Evolutionary conservation across 805 yeast species (phyloP).

Genomic region (Candida awuae): DNA sequence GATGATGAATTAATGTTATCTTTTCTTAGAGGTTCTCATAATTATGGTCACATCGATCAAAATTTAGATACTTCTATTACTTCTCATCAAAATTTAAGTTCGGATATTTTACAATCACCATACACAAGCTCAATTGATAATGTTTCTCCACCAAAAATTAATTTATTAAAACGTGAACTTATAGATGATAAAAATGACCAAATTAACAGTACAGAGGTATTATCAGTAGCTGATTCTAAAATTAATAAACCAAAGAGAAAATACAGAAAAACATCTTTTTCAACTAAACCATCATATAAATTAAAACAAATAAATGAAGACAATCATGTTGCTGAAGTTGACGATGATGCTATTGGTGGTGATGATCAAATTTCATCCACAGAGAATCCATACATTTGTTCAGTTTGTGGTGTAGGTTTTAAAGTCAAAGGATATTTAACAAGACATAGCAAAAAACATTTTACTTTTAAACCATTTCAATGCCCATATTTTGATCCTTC

Average conservation of each 20-base stretch:
- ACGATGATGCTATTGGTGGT: no score
- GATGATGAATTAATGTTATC: slow-evolving; percentile 13
- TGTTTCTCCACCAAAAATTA: not conserved
- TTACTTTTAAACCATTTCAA: slow-evolving; percentile 40
- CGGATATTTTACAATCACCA: no score
- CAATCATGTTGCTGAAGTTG: no score
- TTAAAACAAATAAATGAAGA: not conserved
- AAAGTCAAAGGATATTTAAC: slow-evolving; percentile 48
- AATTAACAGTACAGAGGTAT: not conserved
- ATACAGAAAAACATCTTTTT: not conserved
- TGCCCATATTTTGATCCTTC: slow-evolving; percentile 41
- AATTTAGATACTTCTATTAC: no score
- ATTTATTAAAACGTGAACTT: not conserved
- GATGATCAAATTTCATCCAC: no score
- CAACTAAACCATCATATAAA: slow-evolving; percentile 2
- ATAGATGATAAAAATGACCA: not conserved
- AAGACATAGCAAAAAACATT: slow-evolving; percentile 48
- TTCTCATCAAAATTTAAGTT: no score
- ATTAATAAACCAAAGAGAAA: not conserved
- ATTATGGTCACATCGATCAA: no score
- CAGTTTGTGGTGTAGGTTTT: slow-evolving; percentile 41
- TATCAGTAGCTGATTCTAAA: not conserved
- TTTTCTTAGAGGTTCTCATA: slow-evolving; percentile 2
- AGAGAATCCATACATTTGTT: slow-evolving; percentile 32
- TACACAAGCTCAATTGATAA: no score